Evolutionary conservation across 225 moss, liverwort and hornwort species (phyloP), one percentile per base, ranked within the genome.

Genomic region (Sphagnum contortum): DNA sequence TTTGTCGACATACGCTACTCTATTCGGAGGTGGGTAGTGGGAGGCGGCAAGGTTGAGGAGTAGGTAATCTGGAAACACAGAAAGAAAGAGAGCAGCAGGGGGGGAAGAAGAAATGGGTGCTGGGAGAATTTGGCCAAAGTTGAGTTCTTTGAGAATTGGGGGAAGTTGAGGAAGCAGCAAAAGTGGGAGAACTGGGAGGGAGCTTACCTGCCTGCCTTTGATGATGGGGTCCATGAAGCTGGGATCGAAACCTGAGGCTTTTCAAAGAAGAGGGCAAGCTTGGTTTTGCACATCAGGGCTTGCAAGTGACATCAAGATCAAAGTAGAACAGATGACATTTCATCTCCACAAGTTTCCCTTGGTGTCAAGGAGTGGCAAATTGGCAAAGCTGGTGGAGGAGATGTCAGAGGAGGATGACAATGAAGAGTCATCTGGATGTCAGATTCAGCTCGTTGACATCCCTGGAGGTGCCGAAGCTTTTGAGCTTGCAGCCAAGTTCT

Each of bases 401-500:
- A 74, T 68, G 6, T 66, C 72, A 55, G 84, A 71, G 48, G 87
- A 87, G 55, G 83, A 77, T 6, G 79, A 74, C 49, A 75, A 77
- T 29, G 29, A 29, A 29, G 29, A 29, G 29, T 29, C 29, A 29
- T 29, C 29, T 54, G 14, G 77, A 47, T 80, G 80, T 62, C 48
- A 69, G 3, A 50, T 83, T 11, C 69, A 57, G 10, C 73, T 87
- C 3, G 59, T 72, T 57, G 67, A 68, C 51, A 77, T 80, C 53
- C 87, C 87, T 0, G 87, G 87, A 2, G 87, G 78, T 10, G 49
- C 80, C 2, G 71, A 70, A 63, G 78, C 87, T 4, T 87, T 87
- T 53, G 87, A 87, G 66, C 80, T 87, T 6, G 83, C 83, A 3
- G 87, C 87, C 0, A 87, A 87, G 76, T 87, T 87, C 57, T 87